Conservation (phyloP, 352 stramenopile genomes). For the Achlya hypogyna region DNA sequence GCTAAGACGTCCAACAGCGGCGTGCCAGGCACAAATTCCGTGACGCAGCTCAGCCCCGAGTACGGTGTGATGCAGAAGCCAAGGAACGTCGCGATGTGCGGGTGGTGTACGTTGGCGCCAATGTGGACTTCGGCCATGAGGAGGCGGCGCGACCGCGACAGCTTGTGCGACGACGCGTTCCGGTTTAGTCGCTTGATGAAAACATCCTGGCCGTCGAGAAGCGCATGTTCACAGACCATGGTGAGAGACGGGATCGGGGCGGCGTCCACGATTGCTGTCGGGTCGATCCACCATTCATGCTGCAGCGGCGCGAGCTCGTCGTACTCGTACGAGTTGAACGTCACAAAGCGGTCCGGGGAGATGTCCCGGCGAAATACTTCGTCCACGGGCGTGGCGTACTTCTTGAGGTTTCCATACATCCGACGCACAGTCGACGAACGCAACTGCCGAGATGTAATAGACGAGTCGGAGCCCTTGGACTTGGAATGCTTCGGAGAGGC, state of each 20-base stretch:
- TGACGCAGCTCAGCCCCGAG: background rate
- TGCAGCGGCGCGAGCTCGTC: background rate
- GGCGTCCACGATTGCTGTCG: background rate
- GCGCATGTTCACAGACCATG: background rate
- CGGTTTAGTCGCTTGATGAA: slow-evolving; percentile 2
- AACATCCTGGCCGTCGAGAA: background rate
- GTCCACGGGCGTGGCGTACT: background rate
- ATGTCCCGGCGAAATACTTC: background rate
- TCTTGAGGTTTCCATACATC: slow-evolving; percentile 13
- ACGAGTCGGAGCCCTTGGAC: background rate
- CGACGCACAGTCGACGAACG: background rate
- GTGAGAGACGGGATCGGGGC: background rate
- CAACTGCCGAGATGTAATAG: background rate
- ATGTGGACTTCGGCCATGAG: slow-evolving; percentile 6
- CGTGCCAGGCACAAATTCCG: background rate
- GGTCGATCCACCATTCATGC: slow-evolving; percentile 1
- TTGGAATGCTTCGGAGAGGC: background rate
- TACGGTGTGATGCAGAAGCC: background rate
- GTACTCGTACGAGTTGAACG: slow-evolving; percentile 18
- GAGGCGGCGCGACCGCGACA: background rate
- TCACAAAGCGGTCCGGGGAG: slow-evolving; percentile 6
- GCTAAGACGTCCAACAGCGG: background rate
- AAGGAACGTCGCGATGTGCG: background rate
- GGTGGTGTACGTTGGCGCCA: background rate
- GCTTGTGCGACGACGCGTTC: slow-evolving; percentile 9